phyloP scores from a whole-genome alignment of 805 yeast species.

The Lachancea waltii region DNA sequence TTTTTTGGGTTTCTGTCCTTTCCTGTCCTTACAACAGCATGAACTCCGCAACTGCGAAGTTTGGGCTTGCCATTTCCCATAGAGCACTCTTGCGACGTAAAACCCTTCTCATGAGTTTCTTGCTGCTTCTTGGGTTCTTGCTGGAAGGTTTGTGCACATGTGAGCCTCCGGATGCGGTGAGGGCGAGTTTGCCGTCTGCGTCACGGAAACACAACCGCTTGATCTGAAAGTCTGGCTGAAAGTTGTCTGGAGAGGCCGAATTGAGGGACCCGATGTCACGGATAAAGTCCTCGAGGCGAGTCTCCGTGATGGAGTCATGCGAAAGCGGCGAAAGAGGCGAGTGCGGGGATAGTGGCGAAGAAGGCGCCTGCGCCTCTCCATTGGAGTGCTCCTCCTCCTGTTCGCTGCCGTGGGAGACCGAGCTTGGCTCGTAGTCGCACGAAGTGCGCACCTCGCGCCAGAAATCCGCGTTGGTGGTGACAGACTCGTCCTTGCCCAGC shows the following conservation, averaged over 20 bases:
- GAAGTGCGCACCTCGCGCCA: constrained; percentile 30
- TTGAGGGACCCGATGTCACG: constrained; percentile 5
- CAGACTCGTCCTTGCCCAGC: constrained; percentile 7
- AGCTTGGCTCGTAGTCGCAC: constrained; percentile 9
- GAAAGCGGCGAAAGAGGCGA: neutral
- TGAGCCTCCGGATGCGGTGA: constrained; percentile 8
- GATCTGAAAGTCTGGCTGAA: constrained; percentile 17
- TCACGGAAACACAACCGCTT: constrained; percentile 28
- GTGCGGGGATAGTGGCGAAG: constrained; percentile 4
- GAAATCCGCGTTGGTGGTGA: constrained; percentile 23
- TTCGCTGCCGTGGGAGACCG: constrained; percentile 3
- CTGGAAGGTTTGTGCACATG: constrained; percentile 6
- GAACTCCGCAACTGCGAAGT: constrained; percentile 30
- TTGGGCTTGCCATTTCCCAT: constrained; percentile 31
- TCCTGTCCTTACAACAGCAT: constrained; percentile 22
- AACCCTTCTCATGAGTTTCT: constrained; percentile 17
- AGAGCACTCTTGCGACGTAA: constrained; percentile 31
- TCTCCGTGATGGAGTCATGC: neutral
- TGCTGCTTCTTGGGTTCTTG: constrained; percentile 8
- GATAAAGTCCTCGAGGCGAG: constrained; percentile 9
- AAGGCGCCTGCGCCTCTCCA: neutral
- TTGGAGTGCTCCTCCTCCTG: too few relatives aligned
- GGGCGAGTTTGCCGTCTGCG: constrained; percentile 27
- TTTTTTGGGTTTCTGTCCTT: neutral
- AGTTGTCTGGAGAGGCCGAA: neutral